Evolutionary conservation across 768 basidiomycete species (phyloP).

Genomic region (Kwoniella sp.): DNA sequence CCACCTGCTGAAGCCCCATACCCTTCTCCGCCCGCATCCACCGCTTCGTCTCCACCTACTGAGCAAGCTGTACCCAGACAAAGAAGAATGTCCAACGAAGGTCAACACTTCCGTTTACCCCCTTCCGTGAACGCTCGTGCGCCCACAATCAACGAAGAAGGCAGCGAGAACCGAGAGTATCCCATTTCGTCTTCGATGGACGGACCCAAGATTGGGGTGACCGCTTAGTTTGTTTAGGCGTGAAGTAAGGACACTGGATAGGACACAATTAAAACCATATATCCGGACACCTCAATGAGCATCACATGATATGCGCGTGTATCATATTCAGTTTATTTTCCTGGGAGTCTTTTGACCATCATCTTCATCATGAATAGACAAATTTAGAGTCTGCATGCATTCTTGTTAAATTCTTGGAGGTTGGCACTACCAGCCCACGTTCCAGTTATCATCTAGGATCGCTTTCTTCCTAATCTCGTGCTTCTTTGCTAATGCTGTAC

Average conservation of each 20-base stretch:
- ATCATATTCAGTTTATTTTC: neutral
- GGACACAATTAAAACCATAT: neutral
- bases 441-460: slow-evolving; percentile 14
- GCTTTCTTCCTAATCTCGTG: slow-evolving; percentile 20
- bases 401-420: too few relatives aligned
- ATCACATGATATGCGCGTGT: neutral
- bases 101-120: slow-evolving; percentile 15
- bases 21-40: slow-evolving; percentile 37
- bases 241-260: neutral
- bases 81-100: slow-evolving; percentile 21
- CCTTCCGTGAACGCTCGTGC: slow-evolving; percentile 10
- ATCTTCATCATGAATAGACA: slow-evolving; percentile 11
- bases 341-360: slow-evolving; percentile 3
- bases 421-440: slow-evolving; percentile 14
- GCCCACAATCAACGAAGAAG: slow-evolving; percentile 17
- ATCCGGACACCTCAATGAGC: neutral
- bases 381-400: slow-evolving; percentile 12
- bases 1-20: slow-evolving; percentile 26
- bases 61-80: slow-evolving; percentile 17
- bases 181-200: slow-evolving; percentile 2
- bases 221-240: neutral
- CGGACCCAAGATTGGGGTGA: slow-evolving; percentile 11
- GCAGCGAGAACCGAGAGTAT: neutral
- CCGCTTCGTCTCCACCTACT: slow-evolving; percentile 31
- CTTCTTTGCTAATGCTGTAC: slow-evolving; percentile 55